A percentile compares a stretch with the other conserved stretches of the same genome.
phyloP scores from a whole-genome alignment of 768 basidiomycete species.

The Suillus ampliporus region DNA sequence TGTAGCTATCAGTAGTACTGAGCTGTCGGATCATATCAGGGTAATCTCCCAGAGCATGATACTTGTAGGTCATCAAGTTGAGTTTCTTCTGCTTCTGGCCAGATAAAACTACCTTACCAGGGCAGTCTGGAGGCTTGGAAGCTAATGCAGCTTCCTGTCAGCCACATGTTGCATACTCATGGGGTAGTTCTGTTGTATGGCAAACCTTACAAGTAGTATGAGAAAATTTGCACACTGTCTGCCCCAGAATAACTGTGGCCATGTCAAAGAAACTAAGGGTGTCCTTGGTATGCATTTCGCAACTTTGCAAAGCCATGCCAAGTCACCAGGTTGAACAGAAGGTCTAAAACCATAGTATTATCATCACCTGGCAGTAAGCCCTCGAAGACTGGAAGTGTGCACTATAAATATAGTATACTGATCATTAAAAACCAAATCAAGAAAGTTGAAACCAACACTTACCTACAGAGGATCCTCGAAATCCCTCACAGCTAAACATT shows the following conservation, averaged over 20 bases:
- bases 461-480: slow-evolving; percentile 43
- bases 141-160: slow-evolving; percentile 7
- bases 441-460: not conserved
- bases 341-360: not conserved
- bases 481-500: slow-evolving; percentile 40
- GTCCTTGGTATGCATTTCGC: no score
- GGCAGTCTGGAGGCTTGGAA: not conserved
- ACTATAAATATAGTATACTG: not conserved
- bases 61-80: slow-evolving; percentile 18
- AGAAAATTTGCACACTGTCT: no score
- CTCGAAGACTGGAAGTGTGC: not conserved
- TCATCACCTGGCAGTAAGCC: not conserved
- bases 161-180: slow-evolving; percentile 5
- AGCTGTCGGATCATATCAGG: slow-evolving; percentile 14
- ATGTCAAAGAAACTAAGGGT: no score
- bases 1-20: slow-evolving; percentile 43
- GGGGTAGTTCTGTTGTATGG: no score
- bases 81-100: not conserved
- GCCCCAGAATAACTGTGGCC: no score
- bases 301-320: no score
- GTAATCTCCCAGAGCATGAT: slow-evolving; percentile 18
- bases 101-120: slow-evolving; percentile 12
- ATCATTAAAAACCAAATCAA: not conserved
- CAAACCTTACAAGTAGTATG: no score
- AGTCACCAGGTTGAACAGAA: no score